Evolutionary conservation across 495 filamentous ascomycete genomes (phyloP).

Genomic region (Penicillium longicatenatum): DNA sequence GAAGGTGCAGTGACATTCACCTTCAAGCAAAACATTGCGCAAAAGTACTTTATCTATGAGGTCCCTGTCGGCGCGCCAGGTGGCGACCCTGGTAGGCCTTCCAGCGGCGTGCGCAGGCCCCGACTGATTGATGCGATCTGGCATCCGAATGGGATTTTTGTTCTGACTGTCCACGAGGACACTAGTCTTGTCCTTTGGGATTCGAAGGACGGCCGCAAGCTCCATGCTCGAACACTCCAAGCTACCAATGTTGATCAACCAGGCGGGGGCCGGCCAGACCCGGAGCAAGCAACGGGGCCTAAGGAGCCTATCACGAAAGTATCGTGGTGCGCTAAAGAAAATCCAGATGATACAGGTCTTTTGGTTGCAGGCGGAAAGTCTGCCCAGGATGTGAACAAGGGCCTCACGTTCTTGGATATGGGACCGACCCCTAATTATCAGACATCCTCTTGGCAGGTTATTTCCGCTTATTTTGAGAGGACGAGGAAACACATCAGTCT

Average conservation of each 20-base stretch:
- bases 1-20: slow-evolving; percentile 87
- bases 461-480: slow-evolving; percentile 73
- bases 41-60: slow-evolving; percentile 81
- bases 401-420: slow-evolving; percentile 85
- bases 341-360: slow-evolving; percentile 89
- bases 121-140: slow-evolving; percentile 77
- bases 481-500: slow-evolving; percentile 69
- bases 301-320: slow-evolving; percentile 75
- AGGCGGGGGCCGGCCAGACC: slow-evolving; percentile 44
- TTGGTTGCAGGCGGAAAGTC: slow-evolving; percentile 80
- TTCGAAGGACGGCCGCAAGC: slow-evolving; percentile 80
- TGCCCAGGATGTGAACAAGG: slow-evolving; percentile 63
- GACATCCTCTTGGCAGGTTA: slow-evolving; percentile 83
- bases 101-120: slow-evolving; percentile 61
- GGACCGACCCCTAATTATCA: slow-evolving; percentile 86
- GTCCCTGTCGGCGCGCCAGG: slow-evolving; percentile 82
- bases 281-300: slow-evolving; percentile 44
- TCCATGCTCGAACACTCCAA: slow-evolving; percentile 80
- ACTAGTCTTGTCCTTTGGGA: slow-evolving; percentile 93
- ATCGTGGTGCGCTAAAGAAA: slow-evolving; percentile 88
- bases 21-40: slow-evolving; percentile 81
- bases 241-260: slow-evolving; percentile 69
- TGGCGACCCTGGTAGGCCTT: slow-evolving; percentile 65
- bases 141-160: slow-evolving; percentile 94
- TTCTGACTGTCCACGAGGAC: slow-evolving; percentile 87